Conservation (phyloP, 202 grass and related monocot genomes). For the Dendrocalamus latiflorus region DNA sequence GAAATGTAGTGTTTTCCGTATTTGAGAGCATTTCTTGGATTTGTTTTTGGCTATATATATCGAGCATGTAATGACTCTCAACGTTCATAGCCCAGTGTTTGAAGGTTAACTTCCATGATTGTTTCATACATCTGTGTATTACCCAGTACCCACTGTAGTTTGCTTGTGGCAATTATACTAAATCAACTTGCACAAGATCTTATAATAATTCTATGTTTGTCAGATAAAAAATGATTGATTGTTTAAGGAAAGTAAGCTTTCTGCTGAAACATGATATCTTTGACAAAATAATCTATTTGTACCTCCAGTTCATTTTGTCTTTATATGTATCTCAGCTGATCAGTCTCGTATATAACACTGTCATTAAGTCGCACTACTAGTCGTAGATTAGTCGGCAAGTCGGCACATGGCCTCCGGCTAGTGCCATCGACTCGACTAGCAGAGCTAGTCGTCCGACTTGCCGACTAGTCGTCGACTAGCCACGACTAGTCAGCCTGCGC, state of each 20-base stretch:
- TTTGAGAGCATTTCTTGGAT: neutral
- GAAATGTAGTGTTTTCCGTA: neutral
- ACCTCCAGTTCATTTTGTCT: neutral
- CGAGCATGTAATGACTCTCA: neutral
- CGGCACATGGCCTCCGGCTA: no score
- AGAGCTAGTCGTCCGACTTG: no score
- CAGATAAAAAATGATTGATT: neutral
- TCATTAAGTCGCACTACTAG: no score
- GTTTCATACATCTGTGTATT: no score
- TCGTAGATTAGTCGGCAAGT: no score
- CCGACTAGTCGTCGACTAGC: no score
- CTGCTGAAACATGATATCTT: neutral
- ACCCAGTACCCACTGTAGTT: neutral
- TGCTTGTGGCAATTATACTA: neutral
- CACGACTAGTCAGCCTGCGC: no score
- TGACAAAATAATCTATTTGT: slow-evolving; percentile 19
- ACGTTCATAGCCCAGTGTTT: neutral
- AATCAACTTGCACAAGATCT: neutral
- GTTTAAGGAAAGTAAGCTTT: slow-evolving; percentile 5
- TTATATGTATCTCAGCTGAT: no score
- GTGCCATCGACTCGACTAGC: no score
- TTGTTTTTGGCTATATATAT: neutral
- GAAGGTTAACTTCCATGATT: neutral
- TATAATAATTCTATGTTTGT: neutral
- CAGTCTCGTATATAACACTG: no score